These are phyloP conservation scores for Aureobasidium sp. DNA, from an alignment of 2,329 filamentous ascomycete genomes.

Conservation along the genomic window DNA sequence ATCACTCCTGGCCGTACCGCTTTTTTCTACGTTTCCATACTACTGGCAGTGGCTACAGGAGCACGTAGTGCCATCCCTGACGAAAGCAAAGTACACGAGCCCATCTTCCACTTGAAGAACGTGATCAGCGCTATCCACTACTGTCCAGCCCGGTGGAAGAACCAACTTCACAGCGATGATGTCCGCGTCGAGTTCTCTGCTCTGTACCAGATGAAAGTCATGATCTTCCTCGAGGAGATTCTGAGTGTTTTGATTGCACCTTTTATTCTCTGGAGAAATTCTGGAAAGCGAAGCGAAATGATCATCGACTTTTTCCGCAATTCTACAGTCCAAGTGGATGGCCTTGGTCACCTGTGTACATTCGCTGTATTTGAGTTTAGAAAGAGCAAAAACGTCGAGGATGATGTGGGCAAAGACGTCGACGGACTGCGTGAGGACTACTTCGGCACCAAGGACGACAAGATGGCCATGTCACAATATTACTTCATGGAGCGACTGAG, in stretches of 20 bases:
- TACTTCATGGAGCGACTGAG: conserved; percentile 77
- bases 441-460: conserved; percentile 94
- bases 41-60: conserved; percentile 85
- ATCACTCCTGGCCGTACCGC: conserved; percentile 90
- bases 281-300: conserved; percentile 90
- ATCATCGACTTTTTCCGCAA: conserved; percentile 99
- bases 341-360: conserved; percentile 95
- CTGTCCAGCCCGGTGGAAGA: conserved; percentile 88
- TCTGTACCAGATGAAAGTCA: conserved; percentile 91
- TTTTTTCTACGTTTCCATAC: conserved; percentile 88
- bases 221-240: conserved; percentile 94
- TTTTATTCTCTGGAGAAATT: conserved; percentile 85
- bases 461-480: conserved; percentile 98
- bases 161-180: conserved; percentile 91
- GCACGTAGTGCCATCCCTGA: conserved; percentile 85
- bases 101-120: conserved; percentile 86
- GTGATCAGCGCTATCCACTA: conserved; percentile 97
- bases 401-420: conserved; percentile 40
- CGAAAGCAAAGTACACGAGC: conserved; percentile 91
- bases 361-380: conserved; percentile 99
- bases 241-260: conserved; percentile 94
- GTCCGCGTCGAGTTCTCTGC: conserved; percentile 91
- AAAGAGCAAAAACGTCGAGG: conserved; percentile 68
- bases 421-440: conserved; percentile 84
- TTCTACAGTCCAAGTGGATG: conserved; percentile 97